Conservation (phyloP, 441 rosid species). For the Eutrema salsugineum region DNA sequence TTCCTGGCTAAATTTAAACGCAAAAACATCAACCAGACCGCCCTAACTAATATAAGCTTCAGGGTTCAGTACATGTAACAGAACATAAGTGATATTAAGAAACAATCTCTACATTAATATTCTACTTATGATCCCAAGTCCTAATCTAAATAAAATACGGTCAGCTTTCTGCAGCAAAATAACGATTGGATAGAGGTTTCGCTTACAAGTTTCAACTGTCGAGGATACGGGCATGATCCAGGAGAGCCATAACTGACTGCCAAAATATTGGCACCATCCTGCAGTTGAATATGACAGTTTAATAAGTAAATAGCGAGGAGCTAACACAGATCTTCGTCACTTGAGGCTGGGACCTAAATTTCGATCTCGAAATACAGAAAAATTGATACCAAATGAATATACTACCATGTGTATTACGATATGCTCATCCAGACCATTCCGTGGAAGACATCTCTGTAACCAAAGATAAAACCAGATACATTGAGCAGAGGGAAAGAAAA, state of each 20-base stretch:
- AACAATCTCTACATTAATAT: not conserved
- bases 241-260: slow-evolving; percentile 18
- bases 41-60: not conserved
- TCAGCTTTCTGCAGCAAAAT: not conserved
- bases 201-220: slow-evolving; percentile 11
- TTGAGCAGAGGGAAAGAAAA: not conserved
- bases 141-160: not conserved
- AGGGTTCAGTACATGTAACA: not conserved
- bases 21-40: not conserved
- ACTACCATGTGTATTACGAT: slow-evolving; percentile 8
- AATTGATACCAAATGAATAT: not conserved
- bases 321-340: not conserved
- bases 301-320: not conserved
- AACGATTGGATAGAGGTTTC: not conserved
- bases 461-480: not conserved
- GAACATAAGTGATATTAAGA: not conserved
- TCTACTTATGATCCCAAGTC: not conserved
- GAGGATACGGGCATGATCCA: slow-evolving; percentile 14
- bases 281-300: not conserved
- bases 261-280: slow-evolving; percentile 19
- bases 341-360: not conserved
- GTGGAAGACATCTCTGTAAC: slow-evolving; percentile 17
- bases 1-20: slow-evolving; percentile 20
- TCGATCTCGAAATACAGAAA: not conserved
- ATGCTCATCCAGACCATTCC: slow-evolving; percentile 19